phyloP scores from a whole-genome alignment of 2,329 filamentous ascomycete species.

The Claviceps cyperi region DNA sequence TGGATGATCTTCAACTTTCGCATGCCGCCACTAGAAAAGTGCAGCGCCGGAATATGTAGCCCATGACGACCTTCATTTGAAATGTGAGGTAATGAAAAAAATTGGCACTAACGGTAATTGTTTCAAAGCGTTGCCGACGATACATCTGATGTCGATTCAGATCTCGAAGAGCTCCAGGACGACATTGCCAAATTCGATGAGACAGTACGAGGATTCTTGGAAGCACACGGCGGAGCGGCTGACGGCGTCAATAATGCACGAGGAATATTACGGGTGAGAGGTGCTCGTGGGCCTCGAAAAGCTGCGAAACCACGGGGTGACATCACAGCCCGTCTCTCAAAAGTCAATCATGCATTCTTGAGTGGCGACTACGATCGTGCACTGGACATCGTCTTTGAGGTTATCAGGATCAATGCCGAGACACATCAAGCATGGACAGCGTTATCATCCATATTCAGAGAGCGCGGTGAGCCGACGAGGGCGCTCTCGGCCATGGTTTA shows the following conservation, averaged over 20 bases:
- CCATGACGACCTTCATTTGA: not conserved
- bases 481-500: conserved; percentile 46
- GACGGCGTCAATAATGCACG: conserved; percentile 9
- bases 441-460: conserved; percentile 45
- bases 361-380: conserved; percentile 45
- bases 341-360: conserved; percentile 55
- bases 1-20: not conserved
- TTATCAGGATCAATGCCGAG: conserved; percentile 54
- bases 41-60: not conserved
- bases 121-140: conserved; percentile 10
- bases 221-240: conserved; percentile 19
- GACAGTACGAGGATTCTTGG: conserved; percentile 26
- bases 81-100: too few species aligned
- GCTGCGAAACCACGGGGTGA: conserved; percentile 55
- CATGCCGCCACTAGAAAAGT: not conserved
- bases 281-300: conserved; percentile 36
- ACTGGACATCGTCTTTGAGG: conserved; percentile 42
- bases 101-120: conserved; percentile 1
- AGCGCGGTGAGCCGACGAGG: conserved; percentile 41
- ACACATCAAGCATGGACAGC: conserved; percentile 52
- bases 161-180: conserved; percentile 27
- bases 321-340: conserved; percentile 52
- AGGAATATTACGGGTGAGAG: conserved; percentile 13
- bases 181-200: conserved; percentile 30
- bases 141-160: conserved; percentile 28